Evolutionary conservation across 306 rosid genomes (phyloP).

Genomic region (cucumber (Cucumis sativus)): DNA sequence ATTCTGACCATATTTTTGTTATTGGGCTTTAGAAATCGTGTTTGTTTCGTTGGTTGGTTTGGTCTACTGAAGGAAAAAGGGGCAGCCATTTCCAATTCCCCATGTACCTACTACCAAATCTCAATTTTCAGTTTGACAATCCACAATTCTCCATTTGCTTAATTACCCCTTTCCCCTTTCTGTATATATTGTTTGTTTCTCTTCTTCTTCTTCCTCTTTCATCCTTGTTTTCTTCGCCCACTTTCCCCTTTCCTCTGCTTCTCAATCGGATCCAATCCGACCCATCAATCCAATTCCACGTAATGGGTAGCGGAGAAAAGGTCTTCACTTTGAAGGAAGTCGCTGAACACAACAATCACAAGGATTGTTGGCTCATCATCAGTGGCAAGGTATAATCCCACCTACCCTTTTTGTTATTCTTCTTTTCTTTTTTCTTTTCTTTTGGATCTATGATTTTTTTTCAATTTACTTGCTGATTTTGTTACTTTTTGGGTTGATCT

Average conservation of each 20-base stretch:
- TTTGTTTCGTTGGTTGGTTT: background rate
- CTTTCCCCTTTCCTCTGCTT: background rate
- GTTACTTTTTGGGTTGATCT: background rate
- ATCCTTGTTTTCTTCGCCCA: background rate
- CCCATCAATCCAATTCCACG: background rate
- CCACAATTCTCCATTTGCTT: background rate
- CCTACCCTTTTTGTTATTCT: background rate
- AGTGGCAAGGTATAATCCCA: conserved; percentile 28
- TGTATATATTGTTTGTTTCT: background rate
- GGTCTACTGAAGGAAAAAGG: background rate
- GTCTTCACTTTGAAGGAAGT: conserved; percentile 35
- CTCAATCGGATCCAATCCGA: background rate
- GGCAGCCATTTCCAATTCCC: background rate
- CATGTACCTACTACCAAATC: background rate
- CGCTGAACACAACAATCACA: conserved; percentile 25
- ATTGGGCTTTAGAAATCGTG: background rate
- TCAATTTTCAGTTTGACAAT: background rate
- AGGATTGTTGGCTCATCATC: conserved; percentile 44
- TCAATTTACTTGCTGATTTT: background rate
- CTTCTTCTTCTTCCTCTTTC: background rate
- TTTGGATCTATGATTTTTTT: conserved; percentile 1
- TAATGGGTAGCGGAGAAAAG: conserved; percentile 29
- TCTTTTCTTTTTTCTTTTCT: no score
- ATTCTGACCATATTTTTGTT: background rate
- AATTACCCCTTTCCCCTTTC: background rate